Evolutionary conservation across 805 yeast genomes (phyloP).

Genomic region (Nakazawaea wyomingensis): DNA sequence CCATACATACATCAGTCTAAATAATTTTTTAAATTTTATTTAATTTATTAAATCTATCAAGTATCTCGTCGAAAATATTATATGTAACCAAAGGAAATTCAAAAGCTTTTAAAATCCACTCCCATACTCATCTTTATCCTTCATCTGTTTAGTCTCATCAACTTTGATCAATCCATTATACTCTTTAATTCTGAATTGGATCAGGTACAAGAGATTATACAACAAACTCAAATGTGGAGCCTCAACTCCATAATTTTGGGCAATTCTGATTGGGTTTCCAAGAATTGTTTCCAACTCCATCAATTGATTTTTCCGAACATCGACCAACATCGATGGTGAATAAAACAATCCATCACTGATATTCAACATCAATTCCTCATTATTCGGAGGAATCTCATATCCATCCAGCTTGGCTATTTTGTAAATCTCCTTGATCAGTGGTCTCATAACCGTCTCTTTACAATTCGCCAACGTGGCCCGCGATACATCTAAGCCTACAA

Average conservation of each 20-base stretch:
- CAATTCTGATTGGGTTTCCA: constrained; percentile 34
- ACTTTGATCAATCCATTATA: constrained; percentile 36
- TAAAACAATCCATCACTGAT: constrained; percentile 34
- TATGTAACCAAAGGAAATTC: background rate
- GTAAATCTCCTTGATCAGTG: constrained; percentile 39
- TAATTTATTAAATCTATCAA: background rate
- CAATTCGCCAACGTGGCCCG: constrained; percentile 23
- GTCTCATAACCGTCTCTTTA: constrained; percentile 23
- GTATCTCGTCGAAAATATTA: background rate
- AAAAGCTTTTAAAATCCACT: constrained; percentile 15
- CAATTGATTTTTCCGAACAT: constrained; percentile 29
- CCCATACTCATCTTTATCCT: constrained; percentile 15
- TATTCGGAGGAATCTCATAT: constrained; percentile 26
- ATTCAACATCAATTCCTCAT: constrained; percentile 28
- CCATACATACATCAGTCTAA: no score
- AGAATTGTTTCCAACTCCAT: constrained; percentile 38
- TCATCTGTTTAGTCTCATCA: constrained; percentile 16
- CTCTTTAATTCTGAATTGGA: constrained; percentile 59
- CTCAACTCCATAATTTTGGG: constrained; percentile 30
- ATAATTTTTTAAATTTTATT: no score
- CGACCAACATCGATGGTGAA: constrained; percentile 43
- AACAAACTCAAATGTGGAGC: constrained; percentile 56
- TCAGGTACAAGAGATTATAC: constrained; percentile 51
- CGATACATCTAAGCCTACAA: constrained; percentile 30
- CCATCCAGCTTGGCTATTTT: constrained; percentile 44